Conservation (phyloP, 495 filamentous ascomycete species). For the Tuber brumale region DNA sequence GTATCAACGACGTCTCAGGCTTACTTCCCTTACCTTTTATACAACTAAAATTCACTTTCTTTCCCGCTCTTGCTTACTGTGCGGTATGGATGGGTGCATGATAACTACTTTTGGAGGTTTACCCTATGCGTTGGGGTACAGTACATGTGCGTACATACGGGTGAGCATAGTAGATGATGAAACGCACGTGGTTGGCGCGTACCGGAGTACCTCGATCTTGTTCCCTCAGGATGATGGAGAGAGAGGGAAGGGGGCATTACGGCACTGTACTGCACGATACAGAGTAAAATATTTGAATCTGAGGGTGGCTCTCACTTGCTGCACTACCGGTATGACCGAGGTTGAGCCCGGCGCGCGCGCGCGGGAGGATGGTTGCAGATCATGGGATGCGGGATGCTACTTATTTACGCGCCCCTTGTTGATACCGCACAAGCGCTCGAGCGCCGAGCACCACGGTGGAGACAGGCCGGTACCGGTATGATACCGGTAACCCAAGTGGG, state of each 20-base stretch:
- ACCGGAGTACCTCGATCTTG: background rate
- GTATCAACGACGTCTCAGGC: slow-evolving; percentile 1
- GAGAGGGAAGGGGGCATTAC: background rate
- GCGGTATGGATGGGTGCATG: background rate
- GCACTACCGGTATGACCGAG: too few species aligned
- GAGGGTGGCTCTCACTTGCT: too few species aligned
- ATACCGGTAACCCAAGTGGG: too few species aligned
- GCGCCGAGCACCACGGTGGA: too few species aligned
- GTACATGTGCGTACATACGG: background rate
- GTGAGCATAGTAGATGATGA: background rate
- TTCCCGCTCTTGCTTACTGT: background rate
- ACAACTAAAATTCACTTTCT: background rate
- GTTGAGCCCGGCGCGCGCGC: too few species aligned
- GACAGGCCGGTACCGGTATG: too few species aligned
- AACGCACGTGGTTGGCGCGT: slow-evolving; percentile 1
- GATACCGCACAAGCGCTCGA: too few species aligned
- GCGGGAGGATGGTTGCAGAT: too few species aligned
- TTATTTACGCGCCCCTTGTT: too few species aligned
- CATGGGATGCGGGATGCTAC: too few species aligned
- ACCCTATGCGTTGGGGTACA: background rate
- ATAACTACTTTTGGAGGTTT: background rate
- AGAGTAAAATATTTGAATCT: too few species aligned
- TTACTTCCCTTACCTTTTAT: background rate
- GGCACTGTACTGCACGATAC: background rate
- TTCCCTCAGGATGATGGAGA: too few species aligned